These are phyloP conservation scores for Pythium plurisporium DNA, from an alignment of 352 stramenopile species.

Conservation along the genomic window DNA sequence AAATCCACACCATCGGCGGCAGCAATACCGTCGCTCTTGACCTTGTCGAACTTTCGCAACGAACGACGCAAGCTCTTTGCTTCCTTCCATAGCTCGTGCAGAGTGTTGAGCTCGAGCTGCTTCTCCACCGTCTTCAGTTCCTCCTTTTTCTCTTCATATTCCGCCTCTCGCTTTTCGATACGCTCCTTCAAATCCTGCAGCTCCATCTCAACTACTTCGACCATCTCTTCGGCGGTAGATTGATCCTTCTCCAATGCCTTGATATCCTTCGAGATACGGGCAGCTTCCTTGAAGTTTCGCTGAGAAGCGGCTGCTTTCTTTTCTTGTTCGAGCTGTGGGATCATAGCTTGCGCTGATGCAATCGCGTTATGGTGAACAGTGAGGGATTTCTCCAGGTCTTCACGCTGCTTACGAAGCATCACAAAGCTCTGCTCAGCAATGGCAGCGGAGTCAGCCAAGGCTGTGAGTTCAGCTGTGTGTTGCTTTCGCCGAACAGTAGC, in stretches of 20 bases:
- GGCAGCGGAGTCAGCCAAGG: slow-evolving; percentile 58
- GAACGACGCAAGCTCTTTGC: slow-evolving; percentile 51
- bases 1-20: slow-evolving; percentile 62
- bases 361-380: slow-evolving; percentile 75
- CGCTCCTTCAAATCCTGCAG: slow-evolving; percentile 71
- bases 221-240: slow-evolving; percentile 71
- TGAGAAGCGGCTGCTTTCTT: slow-evolving; percentile 73
- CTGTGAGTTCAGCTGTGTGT: slow-evolving; percentile 63
- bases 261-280: slow-evolving; percentile 82
- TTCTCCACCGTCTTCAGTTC: slow-evolving; percentile 75
- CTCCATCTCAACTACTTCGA: slow-evolving; percentile 81
- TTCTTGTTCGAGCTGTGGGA: slow-evolving; percentile 71
- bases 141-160: slow-evolving; percentile 75
- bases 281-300: slow-evolving; percentile 86
- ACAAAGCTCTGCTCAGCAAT: slow-evolving; percentile 73
- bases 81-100: slow-evolving; percentile 80
- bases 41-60: slow-evolving; percentile 63
- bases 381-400: slow-evolving; percentile 73
- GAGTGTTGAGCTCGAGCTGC: slow-evolving; percentile 54
- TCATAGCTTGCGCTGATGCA: slow-evolving; percentile 72
- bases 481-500: slow-evolving; percentile 69
- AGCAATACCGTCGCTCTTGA: slow-evolving; percentile 56
- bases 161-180: slow-evolving; percentile 59
- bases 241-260: slow-evolving; percentile 85
- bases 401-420: slow-evolving; percentile 68